A percentile compares a stretch with the other conserved stretches of the same genome.
Evolutionary conservation across 495 filamentous ascomycete species (phyloP).

Genomic region (Aspergillus diversus): DNA sequence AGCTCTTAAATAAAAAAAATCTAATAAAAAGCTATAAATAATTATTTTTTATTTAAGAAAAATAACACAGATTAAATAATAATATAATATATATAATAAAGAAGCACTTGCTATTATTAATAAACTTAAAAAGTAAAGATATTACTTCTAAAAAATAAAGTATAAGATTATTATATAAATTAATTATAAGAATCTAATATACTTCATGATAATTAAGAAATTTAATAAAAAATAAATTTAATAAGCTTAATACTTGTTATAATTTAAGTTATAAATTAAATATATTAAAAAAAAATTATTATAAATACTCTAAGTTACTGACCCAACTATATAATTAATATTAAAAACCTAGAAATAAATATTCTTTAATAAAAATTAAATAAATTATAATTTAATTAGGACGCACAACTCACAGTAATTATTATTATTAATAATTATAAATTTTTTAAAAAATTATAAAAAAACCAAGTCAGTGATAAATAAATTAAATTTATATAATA

Average conservation of each 20-base stretch:
- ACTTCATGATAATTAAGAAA: neutral
- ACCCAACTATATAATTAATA: neutral
- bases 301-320: neutral
- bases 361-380: neutral
- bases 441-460: neutral
- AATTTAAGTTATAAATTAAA: constrained; percentile 1
- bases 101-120: neutral
- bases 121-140: too few species aligned
- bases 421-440: neutral
- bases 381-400: constrained; percentile 9
- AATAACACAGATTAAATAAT: too few species aligned
- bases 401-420: neutral
- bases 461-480: too few species aligned
- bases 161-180: constrained; percentile 5
- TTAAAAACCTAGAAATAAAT: constrained; percentile 4
- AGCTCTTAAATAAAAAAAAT: too few species aligned
- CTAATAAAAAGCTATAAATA: neutral
- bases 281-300: neutral
- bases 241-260: neutral
- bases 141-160: neutral
- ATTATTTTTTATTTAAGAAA: too few species aligned
- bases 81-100: neutral
- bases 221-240: neutral
- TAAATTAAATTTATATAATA: too few species aligned
- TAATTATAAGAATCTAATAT: constrained; percentile 4